Conservation (phyloP, 1,284 basidiomycete species). For the Pseudozyma tsukubaensis region DNA sequence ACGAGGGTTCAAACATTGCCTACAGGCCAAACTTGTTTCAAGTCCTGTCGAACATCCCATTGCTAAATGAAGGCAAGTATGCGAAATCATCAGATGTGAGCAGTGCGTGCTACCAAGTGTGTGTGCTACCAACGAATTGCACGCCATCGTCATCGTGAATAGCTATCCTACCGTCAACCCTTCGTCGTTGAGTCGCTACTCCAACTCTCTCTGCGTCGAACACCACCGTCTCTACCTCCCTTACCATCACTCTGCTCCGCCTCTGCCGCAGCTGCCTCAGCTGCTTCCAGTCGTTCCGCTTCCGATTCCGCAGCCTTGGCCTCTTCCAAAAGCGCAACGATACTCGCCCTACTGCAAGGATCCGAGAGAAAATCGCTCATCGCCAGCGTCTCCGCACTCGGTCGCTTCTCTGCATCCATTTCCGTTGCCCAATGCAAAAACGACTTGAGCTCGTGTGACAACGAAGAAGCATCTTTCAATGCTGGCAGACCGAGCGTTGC, state of each 20-base stretch:
- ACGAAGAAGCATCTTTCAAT: slow-evolving; percentile 23
- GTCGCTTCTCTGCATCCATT: slow-evolving; percentile 56
- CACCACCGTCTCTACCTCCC: neutral
- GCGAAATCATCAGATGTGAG: no score
- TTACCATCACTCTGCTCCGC: neutral
- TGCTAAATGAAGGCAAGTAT: no score
- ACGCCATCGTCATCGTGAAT: no score
- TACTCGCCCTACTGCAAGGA: slow-evolving; percentile 41
- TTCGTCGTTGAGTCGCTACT: slow-evolving; percentile 53
- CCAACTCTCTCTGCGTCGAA: slow-evolving; percentile 39
- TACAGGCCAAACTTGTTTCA: no score
- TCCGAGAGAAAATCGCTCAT: slow-evolving; percentile 52
- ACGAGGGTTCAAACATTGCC: no score
- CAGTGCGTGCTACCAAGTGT: neutral
- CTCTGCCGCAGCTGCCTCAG: neutral
- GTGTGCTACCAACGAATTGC: neutral
- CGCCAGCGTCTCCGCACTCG: slow-evolving; percentile 53
- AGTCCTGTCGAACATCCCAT: no score
- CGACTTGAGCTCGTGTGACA: slow-evolving; percentile 56
- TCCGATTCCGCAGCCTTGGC: slow-evolving; percentile 33
- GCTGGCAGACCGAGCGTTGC: slow-evolving; percentile 56
- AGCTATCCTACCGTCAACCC: slow-evolving; percentile 10
- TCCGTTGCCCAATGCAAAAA: slow-evolving; percentile 60
- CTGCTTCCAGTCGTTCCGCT: slow-evolving; percentile 17
- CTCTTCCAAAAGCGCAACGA: slow-evolving; percentile 39